Evolutionary conservation across 495 filamentous ascomycete species (phyloP), one percentile per base, ranked within the genome.

Genomic region (Aspergillus bertholletiae): DNA sequence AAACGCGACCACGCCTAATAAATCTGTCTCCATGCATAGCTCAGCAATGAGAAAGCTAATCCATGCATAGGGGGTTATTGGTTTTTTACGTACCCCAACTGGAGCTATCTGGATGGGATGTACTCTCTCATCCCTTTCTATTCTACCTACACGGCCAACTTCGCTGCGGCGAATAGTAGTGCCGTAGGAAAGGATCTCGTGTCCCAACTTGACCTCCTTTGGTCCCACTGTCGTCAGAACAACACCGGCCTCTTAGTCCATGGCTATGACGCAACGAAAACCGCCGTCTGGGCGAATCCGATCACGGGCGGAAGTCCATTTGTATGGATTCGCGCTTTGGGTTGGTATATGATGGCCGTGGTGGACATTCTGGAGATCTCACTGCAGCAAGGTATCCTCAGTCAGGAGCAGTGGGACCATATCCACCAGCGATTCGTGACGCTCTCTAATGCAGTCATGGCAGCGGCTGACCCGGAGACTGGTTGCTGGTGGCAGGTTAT

Each of bases 401-500:
- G 35, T 17, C 72, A 72, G 4, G 30, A 45, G 1, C 54, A 51
- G 23, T 64, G 66, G 45, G 50, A 46, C 8, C 65, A 57, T 28
- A 58, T 81, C 12, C 63, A 58, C 9, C 49, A 34, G 1, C 78
- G 78, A 48, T 74, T 80, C 30, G 41, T 60, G 5, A 65, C 72
- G 6, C 66, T 78, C 5, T 73, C 78, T 9, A 56, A 61, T 8
- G 76, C 70, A 2, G 54, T 84, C 0, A 66, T 72, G 50, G 61
- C 55, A 24, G 71, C 72, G 17, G 76, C 76, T 46, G 80, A 84
- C 39, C 53, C 54, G 5, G 51, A 55, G 15, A 74, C 71, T 1
- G 78, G 80, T 1, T 78, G 76, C n/a, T 85, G 83, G 83, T 86
- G 82, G 82, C 63, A 84, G 24, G 71, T 84, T 15, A 79, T 86